Evolutionary conservation across 2,329 filamentous ascomycete genomes (phyloP).

Genomic region (Fusarium solani-melongenae): DNA sequence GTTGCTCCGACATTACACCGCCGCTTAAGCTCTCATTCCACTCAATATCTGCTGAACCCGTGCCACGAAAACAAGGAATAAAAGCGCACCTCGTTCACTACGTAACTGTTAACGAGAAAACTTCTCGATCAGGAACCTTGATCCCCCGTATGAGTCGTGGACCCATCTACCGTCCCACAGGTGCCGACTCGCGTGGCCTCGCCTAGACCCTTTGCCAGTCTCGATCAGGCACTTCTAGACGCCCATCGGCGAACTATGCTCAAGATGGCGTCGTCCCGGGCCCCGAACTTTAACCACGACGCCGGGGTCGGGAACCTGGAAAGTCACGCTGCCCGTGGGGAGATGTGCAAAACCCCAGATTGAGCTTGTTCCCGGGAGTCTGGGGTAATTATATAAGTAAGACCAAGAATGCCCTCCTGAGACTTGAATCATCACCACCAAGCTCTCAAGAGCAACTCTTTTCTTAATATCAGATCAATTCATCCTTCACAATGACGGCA

Average conservation of each 20-base stretch:
- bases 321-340: slow-evolving; percentile 12
- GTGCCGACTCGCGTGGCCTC: slow-evolving; percentile 6
- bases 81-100: not conserved
- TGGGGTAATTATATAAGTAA: slow-evolving; percentile 33
- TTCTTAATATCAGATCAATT: not conserved
- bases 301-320: not conserved
- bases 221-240: slow-evolving; percentile 34
- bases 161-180: slow-evolving; percentile 17
- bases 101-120: not conserved
- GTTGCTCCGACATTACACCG: not conserved
- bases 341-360: slow-evolving; percentile 17
- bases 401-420: not conserved
- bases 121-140: not conserved
- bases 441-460: not conserved
- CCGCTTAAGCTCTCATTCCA: not conserved
- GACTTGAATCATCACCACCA: not conserved
- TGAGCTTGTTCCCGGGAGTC: slow-evolving; percentile 2
- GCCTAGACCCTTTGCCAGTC: not conserved
- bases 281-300: slow-evolving; percentile 8
- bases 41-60: not conserved
- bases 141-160: slow-evolving; percentile 5
- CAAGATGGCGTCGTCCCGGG: not conserved
- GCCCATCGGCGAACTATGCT: slow-evolving; percentile 4
- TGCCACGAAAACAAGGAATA: not conserved
- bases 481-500: not conserved